Base-by-base conservation (phyloP, 2,329 filamentous ascomycete genomes). In the Zasmidium angulare region DNA sequence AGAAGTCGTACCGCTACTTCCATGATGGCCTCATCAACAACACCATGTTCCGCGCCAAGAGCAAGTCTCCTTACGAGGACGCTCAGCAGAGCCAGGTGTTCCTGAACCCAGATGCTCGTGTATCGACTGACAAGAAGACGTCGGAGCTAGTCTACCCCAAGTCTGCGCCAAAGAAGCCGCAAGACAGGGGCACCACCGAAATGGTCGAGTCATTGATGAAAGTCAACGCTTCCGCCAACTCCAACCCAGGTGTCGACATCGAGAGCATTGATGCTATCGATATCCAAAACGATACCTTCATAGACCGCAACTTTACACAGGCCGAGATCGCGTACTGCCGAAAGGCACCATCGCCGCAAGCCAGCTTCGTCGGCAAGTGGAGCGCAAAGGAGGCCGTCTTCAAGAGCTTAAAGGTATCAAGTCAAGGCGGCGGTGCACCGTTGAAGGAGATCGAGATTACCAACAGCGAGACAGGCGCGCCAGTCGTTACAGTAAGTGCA, bases 11-110 rank as follows among this genome's bases (percentile, higher is more conserved):
- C 84, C 87, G 95, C 65, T 98, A 91, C 86, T 96, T 96, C 87
- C 96, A 99, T 81, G 96, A 96, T 71, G 93, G 93, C 64, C 84
- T 99, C 76, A 93, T 98, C 84, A 97, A 96, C 84, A 98, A 99
- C 83, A 91, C 87, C 66, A 85, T 99, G 77, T 99, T 99, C 78
- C 92, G 96, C 63, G 93, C 96, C 76, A 99, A 99, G 87, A 84
- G 85, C 72, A 88, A 93, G 75, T 84, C 93, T 48, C 96, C 95
- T 48, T 99, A 98, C 80, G 87, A 87, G 49, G 91, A 97, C 56
- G 87, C 90, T 58, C 90, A 95, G 79, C 89, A 96, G 78, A 85
- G 86, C 76, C 85, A 88, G 65, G 89, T 99, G 67, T 92, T 98
- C 78, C 86, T 99, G 67, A 96, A 99, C 83, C 95, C 96, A 3